Evolutionary conservation across 163 green algal species (phyloP).

Genomic region (Chloromonas sp.): DNA sequence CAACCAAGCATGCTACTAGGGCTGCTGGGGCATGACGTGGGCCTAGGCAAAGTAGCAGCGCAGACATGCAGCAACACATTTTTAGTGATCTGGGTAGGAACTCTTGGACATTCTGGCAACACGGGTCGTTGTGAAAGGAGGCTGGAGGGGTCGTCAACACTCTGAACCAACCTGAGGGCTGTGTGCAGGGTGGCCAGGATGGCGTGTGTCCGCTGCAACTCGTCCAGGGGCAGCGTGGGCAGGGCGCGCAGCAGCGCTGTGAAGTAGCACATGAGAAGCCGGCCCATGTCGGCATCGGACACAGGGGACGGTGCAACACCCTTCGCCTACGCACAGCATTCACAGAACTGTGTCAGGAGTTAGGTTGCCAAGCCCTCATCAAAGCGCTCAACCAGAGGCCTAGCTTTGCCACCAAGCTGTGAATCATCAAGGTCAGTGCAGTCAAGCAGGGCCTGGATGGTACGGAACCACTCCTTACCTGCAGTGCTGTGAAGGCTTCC

Average conservation of each 20-base stretch:
- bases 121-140: no score
- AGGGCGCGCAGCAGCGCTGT: constrained; percentile 1
- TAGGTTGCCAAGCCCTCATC: background rate
- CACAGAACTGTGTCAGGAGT: background rate
- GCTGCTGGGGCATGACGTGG: constrained; percentile 26
- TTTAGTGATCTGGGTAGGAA: no score
- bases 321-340: no score
- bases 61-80: no score
- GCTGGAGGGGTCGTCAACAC: no score
- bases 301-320: background rate
- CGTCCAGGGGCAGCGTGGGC: background rate
- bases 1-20: no score
- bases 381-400: background rate
- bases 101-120: no score
- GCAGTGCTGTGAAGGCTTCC: constrained; percentile 13
- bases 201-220: constrained; percentile 9
- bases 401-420: background rate
- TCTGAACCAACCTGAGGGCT: background rate
- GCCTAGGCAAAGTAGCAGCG: constrained; percentile 9
- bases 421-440: no score
- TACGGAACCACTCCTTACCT: background rate
- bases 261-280: constrained; percentile 30
- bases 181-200: constrained; percentile 17
- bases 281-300: constrained; percentile 21
- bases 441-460: no score